Evolutionary conservation across 2,329 filamentous ascomycete genomes (phyloP), one percentile per base, ranked within the genome.

Genomic region (Blastomyces silverae): DNA sequence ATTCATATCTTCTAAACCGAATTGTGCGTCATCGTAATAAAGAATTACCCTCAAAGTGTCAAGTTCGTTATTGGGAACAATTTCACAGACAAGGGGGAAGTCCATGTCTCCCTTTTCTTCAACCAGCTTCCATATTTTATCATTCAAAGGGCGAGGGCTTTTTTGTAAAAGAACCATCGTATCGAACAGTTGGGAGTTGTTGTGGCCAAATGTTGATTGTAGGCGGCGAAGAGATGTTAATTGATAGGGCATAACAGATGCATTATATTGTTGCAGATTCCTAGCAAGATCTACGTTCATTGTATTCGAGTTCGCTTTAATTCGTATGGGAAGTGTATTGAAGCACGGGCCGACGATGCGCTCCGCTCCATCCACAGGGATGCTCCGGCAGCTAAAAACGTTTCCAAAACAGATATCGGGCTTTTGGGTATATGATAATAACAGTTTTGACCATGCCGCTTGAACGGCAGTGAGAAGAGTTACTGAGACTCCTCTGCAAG

Each of bases 331-430:
- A 15, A 96, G 77, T 0, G 92, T 96, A 72, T 96, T 97, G 80
- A 97, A 96, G 73, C 91, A 96, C 0, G 92, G 92, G 0, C 90
- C 91, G n/a, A 95, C 84, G 6, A 96, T 83, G 3, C 82, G 80
- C 48, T 92, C 87, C 13, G 93, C 79, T 0, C 83, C 84, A 6
- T 88, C 82, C 2, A 92, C 74, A 0, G 85, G 77, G 11, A 90
- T 73, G 0, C 87, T 88, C 8, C 92, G 86, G 1, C 92, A 92
- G 71, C 86, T 92, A 64, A 93, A 83, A 2, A 97, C 88, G 70
- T 91, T 94, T 0, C 93, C 92, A 71, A 97, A 96, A 73, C 90
- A 94, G 5, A 96, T 71, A 71, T 96, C 92, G 0, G 78, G 73
- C 5, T 79, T 78, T 0, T 80, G 74, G 1, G 87, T 81, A 2